Percentiles rank a stretch among this genome's conserved stretches.
Conservation (phyloP, 768 basidiomycete genomes). For the Pholiota conissans region DNA sequence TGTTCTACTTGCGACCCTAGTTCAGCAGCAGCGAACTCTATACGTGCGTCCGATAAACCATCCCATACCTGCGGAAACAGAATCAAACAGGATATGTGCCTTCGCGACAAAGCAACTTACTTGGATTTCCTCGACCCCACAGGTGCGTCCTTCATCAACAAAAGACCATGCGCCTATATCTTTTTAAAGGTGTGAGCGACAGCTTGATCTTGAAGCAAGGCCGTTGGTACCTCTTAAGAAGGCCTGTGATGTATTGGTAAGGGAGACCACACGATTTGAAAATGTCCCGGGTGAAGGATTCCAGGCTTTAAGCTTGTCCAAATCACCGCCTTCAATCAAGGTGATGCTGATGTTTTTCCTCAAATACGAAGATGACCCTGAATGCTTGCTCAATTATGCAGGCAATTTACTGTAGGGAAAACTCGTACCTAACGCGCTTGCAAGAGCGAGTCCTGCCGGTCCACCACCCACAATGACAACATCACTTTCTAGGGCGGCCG, state of each 20-base stretch:
- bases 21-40: constrained; percentile 65
- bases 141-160: constrained; percentile 67
- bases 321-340: constrained; percentile 80
- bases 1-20: constrained; percentile 28
- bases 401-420: constrained; percentile 5
- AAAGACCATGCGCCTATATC: constrained; percentile 85
- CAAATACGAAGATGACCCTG: constrained; percentile 55
- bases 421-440: constrained; percentile 78
- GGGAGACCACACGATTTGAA: constrained; percentile 85
- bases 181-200: constrained; percentile 27
- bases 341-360: constrained; percentile 60
- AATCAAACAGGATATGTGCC: not conserved
- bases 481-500: constrained; percentile 58
- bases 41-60: constrained; percentile 78
- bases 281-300: constrained; percentile 48
- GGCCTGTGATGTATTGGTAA: constrained; percentile 70
- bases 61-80: constrained; percentile 76
- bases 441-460: constrained; percentile 87
- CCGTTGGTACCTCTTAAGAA: constrained; percentile 62
- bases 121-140: constrained; percentile 83
- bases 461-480: constrained; percentile 95
- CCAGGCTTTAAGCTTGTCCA: constrained; percentile 73
- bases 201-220: not conserved
- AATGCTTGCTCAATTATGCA: not conserved
- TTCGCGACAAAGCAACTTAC: constrained; percentile 37